Conservation (phyloP, 345 rosid genomes). For the Melaleuca alternifolia region DNA sequence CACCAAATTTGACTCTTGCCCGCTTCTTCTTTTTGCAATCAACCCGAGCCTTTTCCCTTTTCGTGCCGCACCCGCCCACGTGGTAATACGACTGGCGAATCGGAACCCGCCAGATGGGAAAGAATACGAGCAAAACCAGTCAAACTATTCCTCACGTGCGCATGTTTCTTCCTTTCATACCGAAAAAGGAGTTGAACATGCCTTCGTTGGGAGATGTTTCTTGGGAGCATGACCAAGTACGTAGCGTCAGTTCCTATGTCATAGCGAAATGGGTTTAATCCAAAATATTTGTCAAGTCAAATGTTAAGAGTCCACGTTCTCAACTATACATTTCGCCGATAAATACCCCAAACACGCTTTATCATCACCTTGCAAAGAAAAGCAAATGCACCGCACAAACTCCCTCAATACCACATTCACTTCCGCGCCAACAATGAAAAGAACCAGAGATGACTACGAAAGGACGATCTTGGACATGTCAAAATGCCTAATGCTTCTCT, state of each 20-base stretch:
- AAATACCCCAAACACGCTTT: too few relatives aligned
- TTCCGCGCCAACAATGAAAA: constrained; percentile 21
- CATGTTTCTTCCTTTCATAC: not conserved
- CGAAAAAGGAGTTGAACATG: not conserved
- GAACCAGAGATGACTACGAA: constrained; percentile 19
- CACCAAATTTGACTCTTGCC: not conserved
- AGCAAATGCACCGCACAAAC: too few relatives aligned
- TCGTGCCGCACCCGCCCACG: not conserved
- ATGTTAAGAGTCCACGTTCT: too few relatives aligned
- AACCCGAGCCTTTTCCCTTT: not conserved
- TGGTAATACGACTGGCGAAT: not conserved
- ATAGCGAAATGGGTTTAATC: too few relatives aligned
- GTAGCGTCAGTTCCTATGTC: too few relatives aligned
- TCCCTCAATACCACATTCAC: not conserved
- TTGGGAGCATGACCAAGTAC: not conserved
- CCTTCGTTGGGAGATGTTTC: not conserved
- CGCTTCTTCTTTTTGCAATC: not conserved
- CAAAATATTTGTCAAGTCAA: too few relatives aligned
- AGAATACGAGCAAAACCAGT: not conserved
- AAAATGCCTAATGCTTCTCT: constrained; percentile 33
- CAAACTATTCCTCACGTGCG: not conserved
- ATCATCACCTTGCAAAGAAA: too few relatives aligned
- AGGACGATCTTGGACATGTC: constrained; percentile 27
- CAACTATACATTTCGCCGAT: too few relatives aligned
- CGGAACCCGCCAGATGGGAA: not conserved